Evolutionary conservation across 495 filamentous ascomycete species (phyloP), one percentile per base, ranked within the genome.

Genomic region (Annulohypoxylon stygium): DNA sequence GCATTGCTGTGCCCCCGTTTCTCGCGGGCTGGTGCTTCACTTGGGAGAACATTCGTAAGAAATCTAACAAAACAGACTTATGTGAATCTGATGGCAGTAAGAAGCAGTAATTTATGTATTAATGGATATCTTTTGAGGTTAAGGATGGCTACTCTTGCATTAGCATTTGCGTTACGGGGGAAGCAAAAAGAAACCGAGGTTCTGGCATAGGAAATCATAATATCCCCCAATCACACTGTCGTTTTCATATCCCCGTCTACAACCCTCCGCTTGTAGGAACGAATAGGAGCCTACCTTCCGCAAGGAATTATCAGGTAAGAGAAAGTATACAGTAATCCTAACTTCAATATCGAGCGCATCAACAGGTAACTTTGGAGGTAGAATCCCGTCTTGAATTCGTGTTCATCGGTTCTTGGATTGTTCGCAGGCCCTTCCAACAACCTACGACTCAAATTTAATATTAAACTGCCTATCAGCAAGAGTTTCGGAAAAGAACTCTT

Each of bases 11-110:
- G 2, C 53, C 16, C 1, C 9, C 53, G 16, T 57, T 57, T 8
- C 8, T 57, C 18, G 53, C 20, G 33, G 53, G n/a, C 3, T 57
- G 53, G 53, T 57, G 53, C 9, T 37, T 57, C 9, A 37, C 30
- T 33, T 57, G 30, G 53, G 30, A 57, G 14, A 57, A 57, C 11
- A 57, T 57, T 10, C 53, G 53, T 3, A 20, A 14, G 53, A 57
- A 37, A 26, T 33, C 30, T 37, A 20, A 37, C 2, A 30, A 20
- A 16, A 37, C 1, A 7, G 33, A 37, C 10, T 57, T n/a, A 20
- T n/a, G 9, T 36, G 53, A 57, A 7, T 20, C 30, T 2, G 4
- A n/a, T 23, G 30, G 20, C 3, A 33, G n/a, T 2, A 20, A 11
- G 9, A 57, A 37, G 4, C 0, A 16, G 4, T 53, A 53, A 53